Conservation (phyloP, 2,329 filamentous ascomycete species). For the Mycosphaerelloides madeirae region DNA sequence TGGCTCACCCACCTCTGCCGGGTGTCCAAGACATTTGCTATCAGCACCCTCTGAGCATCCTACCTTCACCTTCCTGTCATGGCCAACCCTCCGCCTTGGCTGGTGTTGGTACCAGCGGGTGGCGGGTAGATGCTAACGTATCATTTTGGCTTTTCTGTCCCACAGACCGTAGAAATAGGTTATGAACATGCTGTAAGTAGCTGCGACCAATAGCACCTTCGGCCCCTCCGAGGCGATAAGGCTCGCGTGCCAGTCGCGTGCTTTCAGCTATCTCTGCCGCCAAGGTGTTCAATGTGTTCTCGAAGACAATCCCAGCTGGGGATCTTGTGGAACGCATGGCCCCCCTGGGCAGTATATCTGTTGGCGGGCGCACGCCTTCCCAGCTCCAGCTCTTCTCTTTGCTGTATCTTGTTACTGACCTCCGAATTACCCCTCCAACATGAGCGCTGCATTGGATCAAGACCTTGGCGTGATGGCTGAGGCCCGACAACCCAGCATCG, state of each 20-base stretch:
- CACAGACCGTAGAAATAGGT: not conserved
- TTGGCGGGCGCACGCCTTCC: too few relatives aligned
- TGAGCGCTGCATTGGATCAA: slow-evolving; percentile 17
- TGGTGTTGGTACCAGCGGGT: not conserved
- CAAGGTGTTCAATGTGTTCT: slow-evolving; percentile 8
- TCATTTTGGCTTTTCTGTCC: slow-evolving; percentile 8
- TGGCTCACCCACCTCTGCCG: not conserved
- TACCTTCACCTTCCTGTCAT: slow-evolving; percentile 17
- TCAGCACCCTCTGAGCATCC: slow-evolving; percentile 2
- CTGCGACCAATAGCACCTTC: slow-evolving; percentile 1
- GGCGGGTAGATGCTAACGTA: slow-evolving; percentile 15
- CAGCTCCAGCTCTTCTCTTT: too few relatives aligned
- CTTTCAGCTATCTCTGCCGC: slow-evolving; percentile 7
- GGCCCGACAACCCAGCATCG: slow-evolving; percentile 20
- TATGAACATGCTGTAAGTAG: not conserved
- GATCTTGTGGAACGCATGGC: not conserved
- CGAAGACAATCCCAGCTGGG: slow-evolving; percentile 12
- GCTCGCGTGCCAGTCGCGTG: slow-evolving; percentile 18
- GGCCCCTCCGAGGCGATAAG: slow-evolving; percentile 9
- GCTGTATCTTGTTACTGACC: not conserved
- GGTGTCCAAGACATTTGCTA: slow-evolving; percentile 7
- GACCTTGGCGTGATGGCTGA: slow-evolving; percentile 22
- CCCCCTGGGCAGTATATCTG: not conserved
- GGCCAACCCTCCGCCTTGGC: slow-evolving; percentile 19
- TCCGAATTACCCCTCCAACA: slow-evolving; percentile 1